Conservation (phyloP, 345 rosid species). For the Arabidopsis arenosa region DNA sequence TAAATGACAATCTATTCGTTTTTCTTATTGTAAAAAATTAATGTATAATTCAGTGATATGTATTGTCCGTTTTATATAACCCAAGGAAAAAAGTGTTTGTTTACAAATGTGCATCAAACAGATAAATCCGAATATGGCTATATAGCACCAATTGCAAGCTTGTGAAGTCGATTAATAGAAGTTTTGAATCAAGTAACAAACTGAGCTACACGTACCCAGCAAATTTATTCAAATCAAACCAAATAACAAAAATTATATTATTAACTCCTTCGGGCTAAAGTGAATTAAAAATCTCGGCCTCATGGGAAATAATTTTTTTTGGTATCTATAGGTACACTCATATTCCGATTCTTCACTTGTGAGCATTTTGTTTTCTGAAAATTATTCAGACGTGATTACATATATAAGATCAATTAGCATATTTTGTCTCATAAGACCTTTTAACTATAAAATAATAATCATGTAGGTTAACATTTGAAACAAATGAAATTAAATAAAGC, state of each 20-base stretch:
- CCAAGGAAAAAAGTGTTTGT: background rate
- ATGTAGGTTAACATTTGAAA: no score
- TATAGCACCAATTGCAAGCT: background rate
- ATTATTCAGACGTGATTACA: background rate
- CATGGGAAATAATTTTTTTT: background rate
- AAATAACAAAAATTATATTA: background rate
- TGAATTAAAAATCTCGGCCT: background rate
- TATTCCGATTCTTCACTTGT: background rate
- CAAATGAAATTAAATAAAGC: no score
- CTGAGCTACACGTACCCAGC: background rate
- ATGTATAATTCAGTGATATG: constrained; percentile 12
- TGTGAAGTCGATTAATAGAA: background rate
- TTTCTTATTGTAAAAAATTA: constrained; percentile 6
- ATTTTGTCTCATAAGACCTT: no score
- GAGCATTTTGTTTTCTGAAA: background rate
- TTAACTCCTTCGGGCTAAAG: background rate
- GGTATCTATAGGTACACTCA: background rate
- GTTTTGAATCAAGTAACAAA: background rate
- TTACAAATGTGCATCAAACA: background rate
- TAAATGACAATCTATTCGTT: constrained; percentile 5
- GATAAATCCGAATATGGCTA: background rate
- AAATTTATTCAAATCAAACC: background rate
- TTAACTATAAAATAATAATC: no score
- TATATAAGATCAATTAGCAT: background rate
- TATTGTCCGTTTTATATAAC: background rate